Base-by-base conservation (phyloP, 768 basidiomycete genomes). In the Mycena epipterygia region DNA sequence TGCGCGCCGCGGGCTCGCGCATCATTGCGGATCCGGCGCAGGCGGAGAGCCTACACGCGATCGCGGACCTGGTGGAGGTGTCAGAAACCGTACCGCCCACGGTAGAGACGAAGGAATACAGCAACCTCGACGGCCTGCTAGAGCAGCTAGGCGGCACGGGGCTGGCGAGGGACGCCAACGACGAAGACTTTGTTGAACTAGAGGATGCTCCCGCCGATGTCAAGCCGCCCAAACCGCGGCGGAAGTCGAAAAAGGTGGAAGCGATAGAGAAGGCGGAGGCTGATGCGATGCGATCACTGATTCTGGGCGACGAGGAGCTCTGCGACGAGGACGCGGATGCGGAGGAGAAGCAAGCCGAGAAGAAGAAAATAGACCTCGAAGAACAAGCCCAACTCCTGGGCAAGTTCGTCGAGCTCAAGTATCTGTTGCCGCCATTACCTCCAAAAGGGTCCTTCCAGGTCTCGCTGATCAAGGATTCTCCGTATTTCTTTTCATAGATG, bases 401-500 rank as follows among this genome's bases (percentile, higher is more conserved):
- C 83, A 90, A 89, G 84, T 96, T 95, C 78, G 88, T 98, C 62
- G 85, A 89, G 73, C 81, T 99, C 49, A 80, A 84, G 35, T 92
- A 94, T 74, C 73, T 97, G 73, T 80, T 98, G 23, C 96, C 96
- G 0, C 92, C 91, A 0, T 79, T 96, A 25, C 97, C 97, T 0
- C 78, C 89, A 80, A 95, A 94, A 83, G 97, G 97, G 63, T 84
- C 85, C 65, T 98, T 99, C 79, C 88, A 94, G 73, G 95, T 99
- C 71, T 85, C 89, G 75, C 85, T 85, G 69, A 96, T 98, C 81
- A 92, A 92, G 79, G 81, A 89, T 66, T 95, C 93, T 48, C 85
- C 87, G 41, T 99, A 98, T 81, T 99, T 99, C 88, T 99, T 98
- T 87, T 97, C 96, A 48, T 98, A 88, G 82, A 73, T 46, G n/a